Percentiles rank a stretch among this genome's conserved stretches.
Conservation (phyloP, 768 basidiomycete species). For the Trametes sanguinea region DNA sequence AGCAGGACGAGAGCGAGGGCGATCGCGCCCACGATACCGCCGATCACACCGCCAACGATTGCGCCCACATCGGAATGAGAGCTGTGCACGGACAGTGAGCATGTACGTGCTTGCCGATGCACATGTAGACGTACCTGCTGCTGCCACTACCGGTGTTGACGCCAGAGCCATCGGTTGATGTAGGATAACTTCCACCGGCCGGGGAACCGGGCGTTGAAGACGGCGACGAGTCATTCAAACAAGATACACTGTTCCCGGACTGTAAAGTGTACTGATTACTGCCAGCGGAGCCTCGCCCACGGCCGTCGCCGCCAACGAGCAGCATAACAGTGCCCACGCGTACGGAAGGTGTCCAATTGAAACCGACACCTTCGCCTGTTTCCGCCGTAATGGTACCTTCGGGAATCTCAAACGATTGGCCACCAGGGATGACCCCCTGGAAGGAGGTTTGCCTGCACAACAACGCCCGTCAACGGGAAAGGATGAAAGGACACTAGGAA, state of each 20-base stretch:
- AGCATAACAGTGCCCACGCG: slow-evolving; percentile 67
- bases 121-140: slow-evolving; percentile 24
- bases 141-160: slow-evolving; percentile 27
- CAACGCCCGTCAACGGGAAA: background rate
- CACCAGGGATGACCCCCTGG: slow-evolving; percentile 77
- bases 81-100: slow-evolving; percentile 16
- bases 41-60: slow-evolving; percentile 50
- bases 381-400: slow-evolving; percentile 46
- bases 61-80: slow-evolving; percentile 23
- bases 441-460: slow-evolving; percentile 43
- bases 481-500: background rate
- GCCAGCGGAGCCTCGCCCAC: slow-evolving; percentile 70
- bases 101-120: background rate
- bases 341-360: slow-evolving; percentile 66
- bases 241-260: slow-evolving; percentile 51
- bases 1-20: slow-evolving; percentile 43
- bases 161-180: slow-evolving; percentile 44
- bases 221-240: slow-evolving; percentile 61
- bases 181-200: slow-evolving; percentile 73
- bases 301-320: slow-evolving; percentile 64
- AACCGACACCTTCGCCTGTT: slow-evolving; percentile 56
- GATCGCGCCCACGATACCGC: slow-evolving; percentile 55
- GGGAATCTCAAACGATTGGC: slow-evolving; percentile 70
- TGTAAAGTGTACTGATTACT: slow-evolving; percentile 59
- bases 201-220: slow-evolving; percentile 77